Base-by-base conservation (phyloP, 768 basidiomycete genomes). In the Polyporus arcularius region DNA sequence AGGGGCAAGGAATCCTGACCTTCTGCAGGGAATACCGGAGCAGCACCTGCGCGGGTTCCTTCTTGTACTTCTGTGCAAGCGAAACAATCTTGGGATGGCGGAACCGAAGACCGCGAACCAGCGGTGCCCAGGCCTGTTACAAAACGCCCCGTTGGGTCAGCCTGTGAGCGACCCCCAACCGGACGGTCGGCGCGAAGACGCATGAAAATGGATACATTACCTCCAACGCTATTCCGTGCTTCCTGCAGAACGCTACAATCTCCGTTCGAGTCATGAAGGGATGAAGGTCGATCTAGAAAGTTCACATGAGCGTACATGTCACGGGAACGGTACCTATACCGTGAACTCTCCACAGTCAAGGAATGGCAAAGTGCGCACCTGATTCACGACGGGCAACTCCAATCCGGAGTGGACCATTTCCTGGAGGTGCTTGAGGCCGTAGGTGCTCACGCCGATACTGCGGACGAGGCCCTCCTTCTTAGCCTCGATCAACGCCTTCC, bases 1-100 rank as follows among this genome's bases (percentile, higher is more conserved):
- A 21, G 35, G n/a, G 30, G 28, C 31, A n/a, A 4, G 12, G 28
- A 26, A 18, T 52, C n/a, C 71, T 39, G 62, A 85, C 90, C 78
- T 89, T 88, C 71, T 94, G 89, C n/a, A 94, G 73, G 11, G 85
- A 87, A 71, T 85, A 92, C n/a, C 90, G 79, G 31, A 92, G 75
- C 41, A 90, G 75, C 50, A 92, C 75, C 65, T 83, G 82, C 67
- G 85, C 79, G n/a, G 81, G 75, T 48, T 76, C 69, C 67, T 85
- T 90, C 41, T 71, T 67, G 69, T 89, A 85, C 70, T 84, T 86
- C 43, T 78, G 65, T 6, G 82, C 80, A 40, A 85, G 73, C 35
- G 68, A 68, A 28, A 71, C 70, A 63, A 91, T 75, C 10, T 73
- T 72, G 18, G 84, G 81, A 72, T 88, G 83, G 18, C 81, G 68